Percentiles rank a stretch among this genome's conserved stretches.
Evolutionary conservation across 192 early-diverging fungal species (phyloP).

Genomic region (Coemansia sp.): DNA sequence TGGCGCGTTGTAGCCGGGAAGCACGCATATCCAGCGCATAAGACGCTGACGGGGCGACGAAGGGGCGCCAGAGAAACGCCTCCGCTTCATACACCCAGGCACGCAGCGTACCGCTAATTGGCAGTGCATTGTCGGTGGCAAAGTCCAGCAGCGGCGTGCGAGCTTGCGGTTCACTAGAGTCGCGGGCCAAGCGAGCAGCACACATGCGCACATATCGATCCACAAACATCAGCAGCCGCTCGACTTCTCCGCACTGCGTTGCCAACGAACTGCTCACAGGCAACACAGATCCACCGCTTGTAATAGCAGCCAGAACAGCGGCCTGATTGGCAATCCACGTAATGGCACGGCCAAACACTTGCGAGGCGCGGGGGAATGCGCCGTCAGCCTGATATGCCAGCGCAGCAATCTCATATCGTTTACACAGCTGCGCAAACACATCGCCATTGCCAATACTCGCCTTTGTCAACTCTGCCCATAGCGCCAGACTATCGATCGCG

Average conservation of each 20-base stretch:
- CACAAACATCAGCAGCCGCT: constrained; percentile 25
- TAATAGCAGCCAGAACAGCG: not conserved
- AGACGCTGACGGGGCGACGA: constrained; percentile 1
- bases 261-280: constrained; percentile 28
- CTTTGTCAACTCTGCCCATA: constrained; percentile 12
- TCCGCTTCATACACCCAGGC: constrained; percentile 48
- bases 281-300: not conserved
- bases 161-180: constrained; percentile 6
- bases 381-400: constrained; percentile 31
- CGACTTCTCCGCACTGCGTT: not conserved
- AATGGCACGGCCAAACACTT: constrained; percentile 24
- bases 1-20: constrained; percentile 12
- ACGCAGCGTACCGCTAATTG: not conserved
- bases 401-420: constrained; percentile 47
- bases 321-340: constrained; percentile 3
- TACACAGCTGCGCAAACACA: constrained; percentile 40
- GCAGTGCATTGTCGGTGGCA: not conserved
- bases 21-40: not conserved
- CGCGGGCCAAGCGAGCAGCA: constrained; percentile 20
- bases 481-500: constrained; percentile 29
- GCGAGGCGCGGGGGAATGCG: constrained; percentile 9
- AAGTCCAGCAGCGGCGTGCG: constrained; percentile 6
- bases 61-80: constrained; percentile 29
- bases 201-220: constrained; percentile 49
- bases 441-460: not conserved